Evolutionary conservation across 2,329 filamentous ascomycete genomes (phyloP), one percentile per base, ranked within the genome.

Genomic region (Dichotomopilus funicola): DNA sequence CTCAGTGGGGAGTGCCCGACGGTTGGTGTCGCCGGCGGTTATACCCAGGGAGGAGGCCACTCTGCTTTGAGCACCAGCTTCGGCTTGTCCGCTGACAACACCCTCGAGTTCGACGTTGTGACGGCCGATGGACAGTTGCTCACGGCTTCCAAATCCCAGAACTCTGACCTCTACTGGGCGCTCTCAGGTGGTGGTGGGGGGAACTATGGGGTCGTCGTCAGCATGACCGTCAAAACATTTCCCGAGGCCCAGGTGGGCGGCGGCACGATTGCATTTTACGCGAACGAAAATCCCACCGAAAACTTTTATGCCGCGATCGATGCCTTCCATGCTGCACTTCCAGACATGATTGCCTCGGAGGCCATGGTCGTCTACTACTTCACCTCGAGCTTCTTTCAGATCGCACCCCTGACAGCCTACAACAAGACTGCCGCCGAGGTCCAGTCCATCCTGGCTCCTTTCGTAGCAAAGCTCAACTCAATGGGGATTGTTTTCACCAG

Each of bases 1-100:
- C 72, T 83, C 8, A 77, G 75, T 12, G 80, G 81, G 4, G 77
- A 79, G n/a, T 79, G 79, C 52, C 67, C 58, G 59, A 79, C 75
- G 2, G 77, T 83, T 5, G 79, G 79, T 11, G 67, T 78, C 41
- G 69, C 71, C 11, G 77, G 76, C 46, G 73, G 74, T 9, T 76
- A 74, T 59, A 71, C 72, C 13, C 66, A 76, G 57, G 78, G 77
- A 13, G 80, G 78, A 48, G 80, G 80, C 0, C 78, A 82, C 62
- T 78, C 75, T 8, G 76, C 77, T 3, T 63, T 83, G 46, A 75
- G 73, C 33, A 73, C 72, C 45, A 66, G 74, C 31, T 79, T 77
- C 58, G 72, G 80, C 55, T 71, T 80, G 63, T 76, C 70, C 2
- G 73, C 73, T 19, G 76, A 79, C 60, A 72, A 78, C 59, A 69